These are phyloP conservation scores for Penicillium nordicum DNA, from an alignment of 2,329 filamentous ascomycete genomes.

Conservation along the genomic window DNA sequence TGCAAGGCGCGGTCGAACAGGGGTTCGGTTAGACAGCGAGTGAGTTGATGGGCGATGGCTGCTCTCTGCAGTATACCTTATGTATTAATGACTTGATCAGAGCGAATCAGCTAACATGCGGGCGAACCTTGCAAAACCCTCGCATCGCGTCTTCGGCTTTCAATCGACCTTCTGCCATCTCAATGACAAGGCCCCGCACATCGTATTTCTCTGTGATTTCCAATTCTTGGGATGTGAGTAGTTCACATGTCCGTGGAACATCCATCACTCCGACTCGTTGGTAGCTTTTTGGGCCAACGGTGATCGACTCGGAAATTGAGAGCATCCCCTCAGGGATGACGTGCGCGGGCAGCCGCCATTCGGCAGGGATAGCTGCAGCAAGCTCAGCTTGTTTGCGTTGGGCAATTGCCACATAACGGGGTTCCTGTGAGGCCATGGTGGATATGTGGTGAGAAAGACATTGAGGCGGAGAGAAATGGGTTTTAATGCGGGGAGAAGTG, in stretches of 20 bases:
- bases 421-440: conserved; percentile 16
- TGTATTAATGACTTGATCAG: background rate
- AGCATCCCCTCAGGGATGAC: conserved; percentile 36
- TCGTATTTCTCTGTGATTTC: conserved; percentile 56
- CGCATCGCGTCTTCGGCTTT: conserved; percentile 47
- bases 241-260: conserved; percentile 52
- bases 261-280: conserved; percentile 43
- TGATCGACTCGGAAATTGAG: conserved; percentile 36
- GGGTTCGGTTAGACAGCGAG: conserved; percentile 52
- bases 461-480: background rate
- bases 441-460: background rate
- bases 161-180: conserved; percentile 34
- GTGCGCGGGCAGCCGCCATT: conserved; percentile 38
- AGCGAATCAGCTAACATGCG: background rate
- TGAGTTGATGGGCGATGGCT: conserved; percentile 41
- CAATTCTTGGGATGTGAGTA: conserved; percentile 52
- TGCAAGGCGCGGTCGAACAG: conserved; percentile 51
- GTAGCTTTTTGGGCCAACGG: conserved; percentile 30
- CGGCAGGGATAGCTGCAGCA: conserved; percentile 36
- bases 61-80: conserved; percentile 27
- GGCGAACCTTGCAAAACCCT: conserved; percentile 52
- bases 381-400: conserved; percentile 40
- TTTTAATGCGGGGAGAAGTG: conserved; percentile 18
- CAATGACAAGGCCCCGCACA: conserved; percentile 36
- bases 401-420: conserved; percentile 34